Evolutionary conservation across 1,284 basidiomycete genomes (phyloP).

Genomic region (Exobasidium rhododendri): DNA sequence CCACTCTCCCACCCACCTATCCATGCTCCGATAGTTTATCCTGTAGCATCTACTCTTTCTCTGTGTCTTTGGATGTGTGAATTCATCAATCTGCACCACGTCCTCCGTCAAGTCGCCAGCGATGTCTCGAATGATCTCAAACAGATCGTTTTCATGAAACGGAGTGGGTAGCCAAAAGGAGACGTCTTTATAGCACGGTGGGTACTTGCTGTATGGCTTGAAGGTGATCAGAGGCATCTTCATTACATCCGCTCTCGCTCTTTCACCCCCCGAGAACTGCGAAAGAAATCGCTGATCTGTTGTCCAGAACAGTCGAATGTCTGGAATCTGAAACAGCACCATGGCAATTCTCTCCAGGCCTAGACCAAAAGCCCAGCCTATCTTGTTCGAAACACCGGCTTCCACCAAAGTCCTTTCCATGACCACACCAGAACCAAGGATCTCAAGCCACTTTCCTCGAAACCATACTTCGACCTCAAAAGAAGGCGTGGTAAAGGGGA

Average conservation of each 20-base stretch:
- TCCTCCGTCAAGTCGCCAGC: slow-evolving; percentile 89
- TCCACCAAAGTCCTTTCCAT: slow-evolving; percentile 81
- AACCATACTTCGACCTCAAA: slow-evolving; percentile 98
- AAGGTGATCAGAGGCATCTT: slow-evolving; percentile 46
- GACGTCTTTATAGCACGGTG: slow-evolving; percentile 53
- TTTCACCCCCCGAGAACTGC: slow-evolving; percentile 64
- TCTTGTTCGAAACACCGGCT: slow-evolving; percentile 66
- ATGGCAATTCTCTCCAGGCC: slow-evolving; percentile 97
- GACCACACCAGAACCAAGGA: slow-evolving; percentile 90
- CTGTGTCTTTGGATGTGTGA: slow-evolving; percentile 82
- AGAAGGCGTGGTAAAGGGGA: slow-evolving; percentile 95
- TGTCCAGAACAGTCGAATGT: slow-evolving; percentile 99
- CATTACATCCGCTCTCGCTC: not conserved
- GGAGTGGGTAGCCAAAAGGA: slow-evolving; percentile 62
- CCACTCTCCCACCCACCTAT: slow-evolving; percentile 64
- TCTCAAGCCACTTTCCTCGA: slow-evolving; percentile 94
- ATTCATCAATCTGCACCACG: slow-evolving; percentile 84
- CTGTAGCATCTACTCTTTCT: slow-evolving; percentile 80
- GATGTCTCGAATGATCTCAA: slow-evolving; percentile 85
- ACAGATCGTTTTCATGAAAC: slow-evolving; percentile 94
- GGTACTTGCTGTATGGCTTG: slow-evolving; percentile 50
- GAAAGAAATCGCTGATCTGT: slow-evolving; percentile 77
- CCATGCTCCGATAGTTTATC: slow-evolving; percentile 94
- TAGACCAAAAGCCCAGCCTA: slow-evolving; percentile 97
- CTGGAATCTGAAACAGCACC: slow-evolving; percentile 94